A percentile compares a stretch with the other conserved stretches of the same genome.
Evolutionary conservation across 2,329 filamentous ascomycete genomes (phyloP).

Genomic region (Colletotrichum godetiae): DNA sequence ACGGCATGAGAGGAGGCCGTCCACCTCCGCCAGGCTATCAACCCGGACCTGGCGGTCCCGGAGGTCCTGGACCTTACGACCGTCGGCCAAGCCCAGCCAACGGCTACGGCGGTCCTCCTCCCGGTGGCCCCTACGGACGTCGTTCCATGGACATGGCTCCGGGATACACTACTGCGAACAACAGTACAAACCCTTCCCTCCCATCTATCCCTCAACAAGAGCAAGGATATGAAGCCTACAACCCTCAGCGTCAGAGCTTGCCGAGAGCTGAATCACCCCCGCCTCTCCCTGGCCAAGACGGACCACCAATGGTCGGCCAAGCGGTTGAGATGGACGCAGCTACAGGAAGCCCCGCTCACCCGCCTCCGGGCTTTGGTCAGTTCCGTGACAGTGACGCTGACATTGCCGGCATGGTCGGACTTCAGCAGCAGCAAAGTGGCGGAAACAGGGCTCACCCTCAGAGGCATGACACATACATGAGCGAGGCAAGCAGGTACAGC

Average conservation of each 20-base stretch:
- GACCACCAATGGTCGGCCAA: conserved; percentile 63
- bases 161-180: conserved; percentile 45
- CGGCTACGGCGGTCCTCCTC: conserved; percentile 43
- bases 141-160: conserved; percentile 50
- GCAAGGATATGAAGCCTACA: conserved; percentile 57
- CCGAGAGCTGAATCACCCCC: conserved; percentile 74
- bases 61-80: conserved; percentile 46
- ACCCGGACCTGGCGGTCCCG: conserved; percentile 40
- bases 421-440: conserved; percentile 67
- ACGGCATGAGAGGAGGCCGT: conserved; percentile 51
- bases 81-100: conserved; percentile 50
- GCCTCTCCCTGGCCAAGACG: conserved; percentile 62
- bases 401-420: conserved; percentile 77
- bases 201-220: conserved; percentile 49
- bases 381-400: conserved; percentile 76
- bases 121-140: conserved; percentile 48
- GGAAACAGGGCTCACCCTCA: conserved; percentile 41
- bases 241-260: conserved; percentile 54
- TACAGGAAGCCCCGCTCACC: conserved; percentile 61
- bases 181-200: conserved; percentile 49
- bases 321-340: conserved; percentile 85
- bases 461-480: conserved; percentile 64
- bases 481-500: conserved; percentile 79
- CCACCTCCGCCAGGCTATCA: conserved; percentile 58
- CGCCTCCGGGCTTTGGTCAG: conserved; percentile 56